A percentile compares a stretch with the other conserved stretches of the same genome.
These are phyloP conservation scores for Cryptococcus depauperatus DNA, from an alignment of 1,284 basidiomycete species.

Conservation along the genomic window DNA sequence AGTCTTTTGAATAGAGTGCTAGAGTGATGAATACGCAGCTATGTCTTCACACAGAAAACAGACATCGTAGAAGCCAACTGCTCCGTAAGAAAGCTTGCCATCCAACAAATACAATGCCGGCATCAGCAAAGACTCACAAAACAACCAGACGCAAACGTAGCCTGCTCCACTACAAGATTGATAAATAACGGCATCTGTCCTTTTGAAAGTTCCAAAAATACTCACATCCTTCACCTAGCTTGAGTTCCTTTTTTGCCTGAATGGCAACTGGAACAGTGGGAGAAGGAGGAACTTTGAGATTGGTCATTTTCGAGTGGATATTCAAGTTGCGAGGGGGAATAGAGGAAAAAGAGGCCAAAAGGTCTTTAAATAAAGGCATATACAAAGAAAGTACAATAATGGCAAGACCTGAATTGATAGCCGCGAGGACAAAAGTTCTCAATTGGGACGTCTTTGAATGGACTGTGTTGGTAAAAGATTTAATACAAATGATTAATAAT, in stretches of 20 bases:
- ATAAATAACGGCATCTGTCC: neutral
- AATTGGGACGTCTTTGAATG: too few species aligned
- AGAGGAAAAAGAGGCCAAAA: conserved; percentile 21
- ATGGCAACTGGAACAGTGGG: conserved; percentile 46
- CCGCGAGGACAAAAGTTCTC: too few species aligned
- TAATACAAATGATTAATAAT: too few species aligned
- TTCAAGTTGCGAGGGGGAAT: conserved; percentile 5
- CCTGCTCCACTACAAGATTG: conserved; percentile 50
- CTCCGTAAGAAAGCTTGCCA: too few species aligned
- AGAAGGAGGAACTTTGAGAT: conserved; percentile 32
- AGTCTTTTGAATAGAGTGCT: too few species aligned
- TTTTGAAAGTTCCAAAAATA: neutral
- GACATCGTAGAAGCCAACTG: too few species aligned
- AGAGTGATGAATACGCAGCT: too few species aligned
- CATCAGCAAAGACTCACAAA: conserved; percentile 38
- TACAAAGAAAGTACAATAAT: conserved; percentile 1
- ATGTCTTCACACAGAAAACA: too few species aligned
- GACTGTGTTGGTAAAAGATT: too few species aligned
- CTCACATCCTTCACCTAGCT: conserved; percentile 40
- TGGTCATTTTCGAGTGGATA: conserved; percentile 17
- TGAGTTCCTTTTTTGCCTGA: conserved; percentile 29
- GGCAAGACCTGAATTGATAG: too few species aligned
- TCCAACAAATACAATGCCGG: too few species aligned
- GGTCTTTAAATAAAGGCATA: conserved; percentile 15
- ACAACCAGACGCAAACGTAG: conserved; percentile 72